Evolutionary conservation across 2,329 filamentous ascomycete species (phyloP), one percentile per base, ranked within the genome.

Genomic region (Dryadomyces quercivorus): DNA sequence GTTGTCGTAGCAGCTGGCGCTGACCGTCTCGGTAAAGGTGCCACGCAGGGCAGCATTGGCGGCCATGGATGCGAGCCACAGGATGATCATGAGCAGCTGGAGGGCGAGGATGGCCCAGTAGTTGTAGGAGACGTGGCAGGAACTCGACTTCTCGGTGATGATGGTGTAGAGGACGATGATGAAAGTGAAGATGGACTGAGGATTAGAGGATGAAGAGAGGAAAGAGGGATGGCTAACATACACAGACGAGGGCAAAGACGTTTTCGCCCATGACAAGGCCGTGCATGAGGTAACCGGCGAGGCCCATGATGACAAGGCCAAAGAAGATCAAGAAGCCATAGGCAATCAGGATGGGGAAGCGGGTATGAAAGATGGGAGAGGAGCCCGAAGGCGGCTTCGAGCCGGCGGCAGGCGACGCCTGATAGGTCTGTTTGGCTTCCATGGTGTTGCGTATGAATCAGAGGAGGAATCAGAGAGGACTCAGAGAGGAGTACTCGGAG

Each of bases 1-100:
- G 51, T 66, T 59, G 56, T 62, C 57, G 43, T 55, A 61, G 61
- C 64, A 67, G 31, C 31, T 47, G 45, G 60, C 57, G 15, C 51
- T 47, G 51, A 65, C 62, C 1, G 26, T 5, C 20, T 52, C 36
- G 3, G 36, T 59, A 58, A 66, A 67, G 9, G 55, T 16, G 5
- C 57, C 59, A 10, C 66, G 61, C n/a, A 63, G 59, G 1, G 62
- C 61, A 18, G 64, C 65, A 42, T 61, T 61, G 50, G 65, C 59
- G 20, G 61, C 66, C 59, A 66, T 59, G n/a, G 64, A 65, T 2
- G 65, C 58, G 6, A 67, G 61, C 66, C 64, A 67, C 34, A 67
- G 60, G 56, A 67, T 59, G 43, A 59, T 58, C 63, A 67, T 64
- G 22, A 65, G 38, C n/a, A 63, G 51, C 51, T 67, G 65, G 12